Evolutionary conservation across 2,329 filamentous ascomycete species (phyloP).

Genomic region (Dactylellina cionopaga): DNA sequence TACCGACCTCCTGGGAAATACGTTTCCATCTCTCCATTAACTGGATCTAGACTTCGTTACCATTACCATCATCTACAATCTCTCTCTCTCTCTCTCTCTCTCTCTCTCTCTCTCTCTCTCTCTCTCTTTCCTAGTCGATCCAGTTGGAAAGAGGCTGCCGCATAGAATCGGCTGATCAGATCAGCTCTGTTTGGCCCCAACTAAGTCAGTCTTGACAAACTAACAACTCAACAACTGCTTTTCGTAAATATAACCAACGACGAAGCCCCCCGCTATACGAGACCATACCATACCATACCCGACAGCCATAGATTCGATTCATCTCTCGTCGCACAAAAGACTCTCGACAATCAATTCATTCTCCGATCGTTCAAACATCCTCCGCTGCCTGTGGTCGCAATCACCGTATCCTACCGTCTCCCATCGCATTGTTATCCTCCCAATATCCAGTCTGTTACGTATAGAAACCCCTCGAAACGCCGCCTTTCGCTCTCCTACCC

Average conservation of each 20-base stretch:
- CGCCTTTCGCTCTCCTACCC: conserved; percentile 3
- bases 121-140: background rate
- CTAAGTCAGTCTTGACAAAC: conserved; percentile 10
- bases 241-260: no score
- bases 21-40: background rate
- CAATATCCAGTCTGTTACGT: conserved; percentile 15
- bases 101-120: no score
- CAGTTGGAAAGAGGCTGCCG: background rate
- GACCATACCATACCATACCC: background rate
- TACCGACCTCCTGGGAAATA: background rate
- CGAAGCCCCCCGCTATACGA: no score
- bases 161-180: conserved; percentile 45
- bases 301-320: background rate
- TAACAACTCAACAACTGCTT: background rate
- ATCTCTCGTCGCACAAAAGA: background rate
- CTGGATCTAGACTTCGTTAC: no score
- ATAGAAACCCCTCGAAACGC: background rate
- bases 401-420: conserved; percentile 29
- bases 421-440: background rate
- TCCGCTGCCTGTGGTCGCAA: conserved; percentile 42
- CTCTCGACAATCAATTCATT: background rate
- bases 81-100: no score
- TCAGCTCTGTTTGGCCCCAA: background rate
- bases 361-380: background rate
- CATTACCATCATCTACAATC: no score